Conservation (phyloP, 2,329 filamentous ascomycete genomes). For the Aspergillus fijiensis region DNA sequence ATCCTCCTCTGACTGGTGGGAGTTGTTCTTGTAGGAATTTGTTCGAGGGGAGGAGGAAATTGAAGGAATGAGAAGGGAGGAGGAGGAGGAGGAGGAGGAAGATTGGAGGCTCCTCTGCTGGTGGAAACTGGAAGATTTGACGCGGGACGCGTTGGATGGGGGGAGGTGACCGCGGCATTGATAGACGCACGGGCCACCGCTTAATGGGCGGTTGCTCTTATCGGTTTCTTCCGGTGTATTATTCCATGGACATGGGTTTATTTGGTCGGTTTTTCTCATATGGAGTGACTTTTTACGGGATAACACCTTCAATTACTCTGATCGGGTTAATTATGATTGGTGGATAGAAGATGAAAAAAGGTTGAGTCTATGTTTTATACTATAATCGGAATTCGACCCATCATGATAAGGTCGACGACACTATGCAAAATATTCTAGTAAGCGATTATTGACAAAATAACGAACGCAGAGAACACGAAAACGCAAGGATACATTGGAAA, state of each 20-base stretch:
- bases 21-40: neutral
- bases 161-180: neutral
- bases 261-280: neutral
- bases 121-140: constrained; percentile 6
- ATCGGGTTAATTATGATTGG: neutral
- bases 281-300: too few species aligned
- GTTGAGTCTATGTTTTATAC: constrained; percentile 4
- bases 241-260: too few species aligned
- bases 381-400: constrained; percentile 2
- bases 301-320: too few species aligned
- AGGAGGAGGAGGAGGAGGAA: too few species aligned
- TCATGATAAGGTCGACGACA: constrained; percentile 3
- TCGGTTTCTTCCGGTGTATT: too few species aligned
- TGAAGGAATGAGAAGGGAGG: too few species aligned
- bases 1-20: neutral
- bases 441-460: neutral
- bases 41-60: neutral
- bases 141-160: constrained; percentile 20
- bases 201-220: constrained; percentile 22
- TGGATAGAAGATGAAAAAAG: neutral
- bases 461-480: neutral
- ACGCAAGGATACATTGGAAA: neutral
- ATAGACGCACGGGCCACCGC: constrained; percentile 33
- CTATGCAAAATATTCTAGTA: neutral
- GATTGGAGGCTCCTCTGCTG: neutral